phyloP scores from a whole-genome alignment of 805 yeast species.

The Metahyphopichia silvanorum region DNA sequence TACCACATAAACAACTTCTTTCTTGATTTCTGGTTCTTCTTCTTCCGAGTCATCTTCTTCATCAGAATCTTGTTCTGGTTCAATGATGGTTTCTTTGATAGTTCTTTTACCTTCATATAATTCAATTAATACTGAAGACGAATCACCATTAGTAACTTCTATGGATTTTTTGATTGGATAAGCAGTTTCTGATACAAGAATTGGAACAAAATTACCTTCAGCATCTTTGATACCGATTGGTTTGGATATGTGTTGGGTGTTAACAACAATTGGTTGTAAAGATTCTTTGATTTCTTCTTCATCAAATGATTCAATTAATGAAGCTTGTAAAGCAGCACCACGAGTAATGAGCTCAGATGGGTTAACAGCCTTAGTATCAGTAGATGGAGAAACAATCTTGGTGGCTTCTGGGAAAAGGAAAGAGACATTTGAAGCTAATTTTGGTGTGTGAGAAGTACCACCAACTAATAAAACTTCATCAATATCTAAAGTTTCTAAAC shows the following conservation, averaged over 20 bases:
- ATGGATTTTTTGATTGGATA: conserved; percentile 82
- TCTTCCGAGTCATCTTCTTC: conserved; percentile 52
- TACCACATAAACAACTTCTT: conserved; percentile 70
- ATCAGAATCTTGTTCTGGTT: conserved; percentile 55
- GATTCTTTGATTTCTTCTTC: conserved; percentile 80
- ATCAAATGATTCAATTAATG: conserved; percentile 76
- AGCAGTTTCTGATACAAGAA: conserved; percentile 81
- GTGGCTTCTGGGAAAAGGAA: conserved; percentile 79
- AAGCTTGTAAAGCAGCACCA: conserved; percentile 97
- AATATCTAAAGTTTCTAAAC: conserved; percentile 77
- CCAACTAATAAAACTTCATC: conserved; percentile 92
- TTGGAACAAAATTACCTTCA: conserved; percentile 67
- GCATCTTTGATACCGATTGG: conserved; percentile 82
- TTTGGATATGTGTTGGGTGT: conserved; percentile 81
- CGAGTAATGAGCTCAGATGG: conserved; percentile 89
- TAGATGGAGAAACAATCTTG: conserved; percentile 69
- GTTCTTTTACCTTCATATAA: conserved; percentile 84
- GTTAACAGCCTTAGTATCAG: conserved; percentile 73
- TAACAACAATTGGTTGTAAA: conserved; percentile 75
- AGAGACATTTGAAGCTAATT: conserved; percentile 73
- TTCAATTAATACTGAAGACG: conserved; percentile 57
- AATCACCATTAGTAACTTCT: conserved; percentile 59
- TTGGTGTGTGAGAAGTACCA: conserved; percentile 91
- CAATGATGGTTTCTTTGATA: conserved; percentile 77
- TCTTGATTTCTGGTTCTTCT: conserved; percentile 86